Evolutionary conservation across 495 filamentous ascomycete genomes (phyloP).

Genomic region (Xylaria scruposa): DNA sequence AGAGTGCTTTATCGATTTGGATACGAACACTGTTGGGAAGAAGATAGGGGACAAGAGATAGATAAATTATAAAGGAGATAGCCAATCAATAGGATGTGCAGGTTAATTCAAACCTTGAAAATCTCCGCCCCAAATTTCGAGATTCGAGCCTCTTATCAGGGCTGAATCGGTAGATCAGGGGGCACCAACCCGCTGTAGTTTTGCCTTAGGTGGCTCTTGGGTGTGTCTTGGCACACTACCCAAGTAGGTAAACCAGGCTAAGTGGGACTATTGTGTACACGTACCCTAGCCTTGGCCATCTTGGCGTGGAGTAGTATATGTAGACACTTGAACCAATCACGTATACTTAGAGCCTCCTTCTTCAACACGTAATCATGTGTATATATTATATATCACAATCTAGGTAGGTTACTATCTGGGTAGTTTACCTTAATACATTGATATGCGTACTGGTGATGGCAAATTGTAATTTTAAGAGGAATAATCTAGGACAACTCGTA

Average conservation of each 20-base stretch:
- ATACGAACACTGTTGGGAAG: slow-evolving; percentile 1
- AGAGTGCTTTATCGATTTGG: slow-evolving; percentile 13
- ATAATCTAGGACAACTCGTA: neutral
- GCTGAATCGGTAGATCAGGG: slow-evolving; percentile 21
- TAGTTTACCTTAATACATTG: neutral
- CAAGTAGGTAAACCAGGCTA: too few species aligned
- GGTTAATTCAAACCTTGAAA: slow-evolving; percentile 25
- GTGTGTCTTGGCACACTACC: too few species aligned
- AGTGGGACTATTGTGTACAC: neutral
- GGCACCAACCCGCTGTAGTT: too few species aligned
- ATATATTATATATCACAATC: too few species aligned
- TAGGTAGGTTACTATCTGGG: too few species aligned
- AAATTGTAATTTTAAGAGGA: neutral
- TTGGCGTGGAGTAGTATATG: neutral
- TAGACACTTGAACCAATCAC: too few species aligned
- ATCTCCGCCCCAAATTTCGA: slow-evolving; percentile 19
- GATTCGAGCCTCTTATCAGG: slow-evolving; percentile 18
- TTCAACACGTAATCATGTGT: neutral
- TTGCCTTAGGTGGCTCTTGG: neutral
- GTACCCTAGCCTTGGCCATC: slow-evolving; percentile 1
- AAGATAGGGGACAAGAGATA: neutral
- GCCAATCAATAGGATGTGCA: slow-evolving; percentile 19
- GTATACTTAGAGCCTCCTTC: neutral
- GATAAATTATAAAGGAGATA: slow-evolving; percentile 9
- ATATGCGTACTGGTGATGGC: neutral